Conservation (phyloP, 345 rosid genomes). For the Boechera divaricarpa region DNA sequence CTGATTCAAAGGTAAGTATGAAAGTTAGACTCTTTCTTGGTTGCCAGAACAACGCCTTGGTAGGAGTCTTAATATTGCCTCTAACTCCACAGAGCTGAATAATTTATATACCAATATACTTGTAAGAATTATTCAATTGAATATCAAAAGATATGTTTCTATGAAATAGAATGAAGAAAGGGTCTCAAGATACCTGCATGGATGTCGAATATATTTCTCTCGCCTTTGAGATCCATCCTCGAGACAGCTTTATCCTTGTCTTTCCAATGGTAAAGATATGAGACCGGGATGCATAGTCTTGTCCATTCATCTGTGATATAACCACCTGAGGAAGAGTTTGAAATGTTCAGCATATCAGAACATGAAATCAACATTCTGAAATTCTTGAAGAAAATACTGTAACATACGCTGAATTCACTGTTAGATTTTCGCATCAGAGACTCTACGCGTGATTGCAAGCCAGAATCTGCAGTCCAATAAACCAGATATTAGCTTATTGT, state of each 20-base stretch:
- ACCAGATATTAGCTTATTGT: slow-evolving; percentile 24
- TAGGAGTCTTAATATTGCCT: slow-evolving; percentile 56
- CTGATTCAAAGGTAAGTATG: slow-evolving; percentile 81
- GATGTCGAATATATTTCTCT: slow-evolving; percentile 86
- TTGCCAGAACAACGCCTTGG: slow-evolving; percentile 89
- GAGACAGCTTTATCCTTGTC: slow-evolving; percentile 85
- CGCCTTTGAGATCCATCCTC: slow-evolving; percentile 98
- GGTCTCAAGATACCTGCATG: slow-evolving; percentile 72
- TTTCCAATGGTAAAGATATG: slow-evolving; percentile 81
- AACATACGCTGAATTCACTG: slow-evolving; percentile 78
- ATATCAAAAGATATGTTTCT: background rate
- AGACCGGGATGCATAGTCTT: slow-evolving; percentile 71
- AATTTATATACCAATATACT: background rate
- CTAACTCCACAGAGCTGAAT: slow-evolving; percentile 82
- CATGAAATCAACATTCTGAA: background rate
- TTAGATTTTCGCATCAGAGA: slow-evolving; percentile 82
- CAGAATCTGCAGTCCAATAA: slow-evolving; percentile 59
- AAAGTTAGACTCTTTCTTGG: slow-evolving; percentile 82
- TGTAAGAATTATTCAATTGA: slow-evolving; percentile 5
- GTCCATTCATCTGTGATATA: slow-evolving; percentile 89
- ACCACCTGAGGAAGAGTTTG: slow-evolving; percentile 58
- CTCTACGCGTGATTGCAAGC: slow-evolving; percentile 67
- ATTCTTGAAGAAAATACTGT: background rate
- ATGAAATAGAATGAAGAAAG: background rate
- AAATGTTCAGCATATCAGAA: slow-evolving; percentile 18